Evolutionary conservation across 2,329 filamentous ascomycete species (phyloP).

Genomic region (Fusarium pseudoanthophilum): DNA sequence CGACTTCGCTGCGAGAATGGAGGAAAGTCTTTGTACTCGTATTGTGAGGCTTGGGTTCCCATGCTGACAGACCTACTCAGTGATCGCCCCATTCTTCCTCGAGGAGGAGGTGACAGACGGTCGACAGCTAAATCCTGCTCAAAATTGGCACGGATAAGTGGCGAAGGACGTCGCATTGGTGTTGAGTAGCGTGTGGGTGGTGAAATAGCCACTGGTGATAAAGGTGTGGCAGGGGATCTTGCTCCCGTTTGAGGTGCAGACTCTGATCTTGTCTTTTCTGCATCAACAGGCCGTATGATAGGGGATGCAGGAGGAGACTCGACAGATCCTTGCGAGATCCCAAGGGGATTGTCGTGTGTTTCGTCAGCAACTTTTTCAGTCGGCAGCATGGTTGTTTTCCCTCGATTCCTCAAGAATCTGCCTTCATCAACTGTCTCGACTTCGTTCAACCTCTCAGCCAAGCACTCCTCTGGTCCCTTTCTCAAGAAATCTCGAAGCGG

Average conservation of each 20-base stretch:
- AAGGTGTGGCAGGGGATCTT: constrained; percentile 38
- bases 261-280: constrained; percentile 36
- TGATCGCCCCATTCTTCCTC: constrained; percentile 45
- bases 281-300: constrained; percentile 46
- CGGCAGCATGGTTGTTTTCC: constrained; percentile 43
- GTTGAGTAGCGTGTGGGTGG: constrained; percentile 47
- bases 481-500: constrained; percentile 64
- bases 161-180: constrained; percentile 46
- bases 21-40: constrained; percentile 51
- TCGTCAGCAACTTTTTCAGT: constrained; percentile 5
- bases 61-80: constrained; percentile 51
- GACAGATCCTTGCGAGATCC: constrained; percentile 45
- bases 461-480: constrained; percentile 65
- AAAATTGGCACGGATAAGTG: constrained; percentile 50
- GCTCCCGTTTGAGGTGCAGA: constrained; percentile 43
- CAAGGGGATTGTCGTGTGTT: constrained; percentile 47
- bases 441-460: constrained; percentile 63
- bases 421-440: constrained; percentile 48
- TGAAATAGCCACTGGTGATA: constrained; percentile 41
- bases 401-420: constrained; percentile 45
- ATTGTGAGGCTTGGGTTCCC: constrained; percentile 46
- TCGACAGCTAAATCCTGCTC: constrained; percentile 54
- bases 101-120: constrained; percentile 50
- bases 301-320: constrained; percentile 47
- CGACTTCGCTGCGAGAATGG: constrained; percentile 51